Percentiles rank a stretch among this genome's conserved stretches.
Conservation (phyloP, 169 alveolate species). For the Eimeria sp. region DNA sequence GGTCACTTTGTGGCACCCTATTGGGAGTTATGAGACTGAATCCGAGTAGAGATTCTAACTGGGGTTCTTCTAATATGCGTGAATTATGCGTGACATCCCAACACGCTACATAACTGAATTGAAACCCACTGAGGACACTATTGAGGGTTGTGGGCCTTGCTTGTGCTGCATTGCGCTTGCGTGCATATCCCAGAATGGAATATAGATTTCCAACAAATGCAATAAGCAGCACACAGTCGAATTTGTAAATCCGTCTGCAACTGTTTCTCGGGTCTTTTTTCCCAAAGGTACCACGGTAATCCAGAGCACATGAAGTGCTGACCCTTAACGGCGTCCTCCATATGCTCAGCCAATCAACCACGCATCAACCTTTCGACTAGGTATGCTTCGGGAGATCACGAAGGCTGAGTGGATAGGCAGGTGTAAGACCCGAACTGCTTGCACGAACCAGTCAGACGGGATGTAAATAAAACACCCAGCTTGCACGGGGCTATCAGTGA, state of each 20-base stretch:
- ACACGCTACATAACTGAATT: neutral
- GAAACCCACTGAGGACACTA: neutral
- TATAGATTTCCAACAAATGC: neutral
- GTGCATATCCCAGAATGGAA: neutral
- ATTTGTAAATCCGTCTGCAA: neutral
- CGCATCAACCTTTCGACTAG: neutral
- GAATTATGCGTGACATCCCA: neutral
- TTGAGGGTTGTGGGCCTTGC: neutral
- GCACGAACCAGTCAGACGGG: neutral
- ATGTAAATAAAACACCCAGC: conserved; percentile 10
- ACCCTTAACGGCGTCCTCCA: neutral
- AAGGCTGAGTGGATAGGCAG: conserved; percentile 4
- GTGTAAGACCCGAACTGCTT: neutral
- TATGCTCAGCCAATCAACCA: neutral
- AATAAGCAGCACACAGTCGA: neutral
- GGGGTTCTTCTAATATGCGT: neutral
- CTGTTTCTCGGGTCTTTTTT: neutral
- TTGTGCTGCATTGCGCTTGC: neutral
- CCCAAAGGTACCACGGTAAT: neutral
- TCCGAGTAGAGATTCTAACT: neutral
- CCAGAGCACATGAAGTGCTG: neutral
- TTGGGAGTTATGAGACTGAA: neutral
- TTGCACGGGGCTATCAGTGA: neutral
- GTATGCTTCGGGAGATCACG: neutral
- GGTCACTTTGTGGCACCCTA: neutral